phyloP scores from a whole-genome alignment of 495 filamentous ascomycete genomes.

The Penicillium roqueforti region DNA sequence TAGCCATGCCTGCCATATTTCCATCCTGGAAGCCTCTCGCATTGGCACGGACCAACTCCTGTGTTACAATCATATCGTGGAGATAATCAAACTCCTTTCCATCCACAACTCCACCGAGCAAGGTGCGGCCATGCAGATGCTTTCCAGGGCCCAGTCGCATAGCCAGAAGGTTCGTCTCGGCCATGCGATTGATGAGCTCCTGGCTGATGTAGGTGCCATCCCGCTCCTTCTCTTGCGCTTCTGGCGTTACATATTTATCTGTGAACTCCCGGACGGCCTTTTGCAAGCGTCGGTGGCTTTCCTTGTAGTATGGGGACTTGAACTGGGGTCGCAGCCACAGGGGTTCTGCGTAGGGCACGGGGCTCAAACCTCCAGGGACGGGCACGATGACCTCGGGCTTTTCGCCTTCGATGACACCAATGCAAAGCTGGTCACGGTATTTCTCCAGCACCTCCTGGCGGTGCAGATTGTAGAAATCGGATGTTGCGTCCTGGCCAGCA shows the following conservation, averaged over 20 bases:
- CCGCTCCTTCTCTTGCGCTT: constrained; percentile 74
- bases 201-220: constrained; percentile 72
- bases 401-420: constrained; percentile 72
- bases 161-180: constrained; percentile 65
- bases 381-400: constrained; percentile 69
- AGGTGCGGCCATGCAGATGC: constrained; percentile 65
- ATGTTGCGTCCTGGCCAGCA: constrained; percentile 55
- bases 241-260: constrained; percentile 64
- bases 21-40: constrained; percentile 62
- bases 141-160: constrained; percentile 84
- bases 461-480: constrained; percentile 54
- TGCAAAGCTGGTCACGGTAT: constrained; percentile 63
- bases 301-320: constrained; percentile 79
- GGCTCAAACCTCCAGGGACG: constrained; percentile 63
- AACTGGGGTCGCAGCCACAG: constrained; percentile 76
- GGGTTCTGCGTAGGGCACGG: constrained; percentile 77
- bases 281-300: constrained; percentile 67
- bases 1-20: constrained; percentile 75
- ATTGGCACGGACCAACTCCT: constrained; percentile 68
- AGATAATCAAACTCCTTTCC: constrained; percentile 86
- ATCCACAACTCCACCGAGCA: constrained; percentile 66
- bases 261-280: constrained; percentile 71
- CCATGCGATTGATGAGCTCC: constrained; percentile 74
- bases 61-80: constrained; percentile 71
- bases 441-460: constrained; percentile 66